phyloP scores from a whole-genome alignment of 1,284 basidiomycete species.

The Ustilago nuda region DNA sequence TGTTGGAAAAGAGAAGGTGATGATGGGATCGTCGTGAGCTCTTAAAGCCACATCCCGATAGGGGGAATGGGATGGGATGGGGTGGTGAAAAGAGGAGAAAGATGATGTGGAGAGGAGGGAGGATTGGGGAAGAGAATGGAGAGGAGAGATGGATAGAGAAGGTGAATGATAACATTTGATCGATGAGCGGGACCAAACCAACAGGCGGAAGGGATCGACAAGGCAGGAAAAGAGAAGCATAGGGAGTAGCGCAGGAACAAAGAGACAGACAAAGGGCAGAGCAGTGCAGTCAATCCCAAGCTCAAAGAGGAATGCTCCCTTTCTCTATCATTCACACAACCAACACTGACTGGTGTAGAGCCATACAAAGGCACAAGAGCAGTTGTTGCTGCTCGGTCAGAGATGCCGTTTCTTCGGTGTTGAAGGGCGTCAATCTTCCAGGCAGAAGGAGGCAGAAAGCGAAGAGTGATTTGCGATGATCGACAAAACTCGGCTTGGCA shows the following conservation, averaged over 20 bases:
- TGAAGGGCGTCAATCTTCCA: conserved; percentile 17
- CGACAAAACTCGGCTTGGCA: conserved; percentile 45
- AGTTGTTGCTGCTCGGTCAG: conserved; percentile 14
- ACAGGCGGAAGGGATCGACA: neutral
- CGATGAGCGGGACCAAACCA: neutral
- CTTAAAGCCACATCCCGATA: conserved; percentile 40
- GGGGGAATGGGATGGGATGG: conserved; percentile 8
- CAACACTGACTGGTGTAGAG: neutral
- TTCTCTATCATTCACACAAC: neutral
- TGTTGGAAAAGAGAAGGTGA: conserved; percentile 1
- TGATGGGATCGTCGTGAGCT: conserved; percentile 33
- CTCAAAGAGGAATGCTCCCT: neutral
- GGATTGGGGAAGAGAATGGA: neutral
- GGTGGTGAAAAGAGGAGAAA: neutral
- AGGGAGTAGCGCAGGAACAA: conserved; percentile 2
- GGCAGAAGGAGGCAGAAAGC: neutral
- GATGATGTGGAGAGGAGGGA: conserved; percentile 7
- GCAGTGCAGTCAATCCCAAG: neutral
- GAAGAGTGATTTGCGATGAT: conserved; percentile 27
- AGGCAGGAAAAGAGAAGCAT: neutral
- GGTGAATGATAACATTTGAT: neutral
- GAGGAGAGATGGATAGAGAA: neutral
- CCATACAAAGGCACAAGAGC: neutral
- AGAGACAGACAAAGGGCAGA: conserved; percentile 7
- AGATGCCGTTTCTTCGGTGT: conserved; percentile 14